A percentile compares a stretch with the other conserved stretches of the same genome.
phyloP scores from a whole-genome alignment of 345 rosid species.

The Schrenkiella parvula region DNA sequence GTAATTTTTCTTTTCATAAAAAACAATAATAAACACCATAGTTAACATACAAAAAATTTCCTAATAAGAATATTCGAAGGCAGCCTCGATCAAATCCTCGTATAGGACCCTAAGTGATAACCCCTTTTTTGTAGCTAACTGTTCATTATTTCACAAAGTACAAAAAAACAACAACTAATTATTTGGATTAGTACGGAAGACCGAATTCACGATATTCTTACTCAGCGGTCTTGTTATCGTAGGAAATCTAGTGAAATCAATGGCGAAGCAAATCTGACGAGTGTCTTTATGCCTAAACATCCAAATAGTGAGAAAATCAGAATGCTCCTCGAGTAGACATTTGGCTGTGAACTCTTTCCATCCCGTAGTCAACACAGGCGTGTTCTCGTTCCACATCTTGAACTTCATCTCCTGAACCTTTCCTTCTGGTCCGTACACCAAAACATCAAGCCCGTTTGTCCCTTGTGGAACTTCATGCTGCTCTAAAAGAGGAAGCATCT shows the following conservation, averaged over 20 bases:
- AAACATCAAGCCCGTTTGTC: neutral
- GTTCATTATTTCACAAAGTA: no score
- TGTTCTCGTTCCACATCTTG: neutral
- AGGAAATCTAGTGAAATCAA: neutral
- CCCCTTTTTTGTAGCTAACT: neutral
- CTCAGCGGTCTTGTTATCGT: neutral
- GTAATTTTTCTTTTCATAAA: neutral
- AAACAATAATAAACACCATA: neutral
- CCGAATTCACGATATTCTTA: neutral
- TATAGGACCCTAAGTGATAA: neutral
- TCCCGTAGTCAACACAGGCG: constrained; percentile 10
- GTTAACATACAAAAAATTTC: neutral
- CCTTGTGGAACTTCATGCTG: neutral
- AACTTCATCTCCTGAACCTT: neutral
- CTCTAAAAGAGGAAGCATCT: constrained; percentile 2
- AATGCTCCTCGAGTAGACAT: neutral
- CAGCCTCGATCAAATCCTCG: neutral
- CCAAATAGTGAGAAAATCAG: constrained; percentile 11
- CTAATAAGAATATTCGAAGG: neutral
- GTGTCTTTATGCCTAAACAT: constrained; percentile 14
- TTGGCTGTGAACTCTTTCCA: neutral
- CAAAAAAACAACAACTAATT: no score
- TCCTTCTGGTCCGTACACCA: constrained; percentile 9
- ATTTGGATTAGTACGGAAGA: no score
- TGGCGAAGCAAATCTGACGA: constrained; percentile 1